Evolutionary conservation across 768 basidiomycete genomes (phyloP).

Genomic region (Termitomyces sp.): DNA sequence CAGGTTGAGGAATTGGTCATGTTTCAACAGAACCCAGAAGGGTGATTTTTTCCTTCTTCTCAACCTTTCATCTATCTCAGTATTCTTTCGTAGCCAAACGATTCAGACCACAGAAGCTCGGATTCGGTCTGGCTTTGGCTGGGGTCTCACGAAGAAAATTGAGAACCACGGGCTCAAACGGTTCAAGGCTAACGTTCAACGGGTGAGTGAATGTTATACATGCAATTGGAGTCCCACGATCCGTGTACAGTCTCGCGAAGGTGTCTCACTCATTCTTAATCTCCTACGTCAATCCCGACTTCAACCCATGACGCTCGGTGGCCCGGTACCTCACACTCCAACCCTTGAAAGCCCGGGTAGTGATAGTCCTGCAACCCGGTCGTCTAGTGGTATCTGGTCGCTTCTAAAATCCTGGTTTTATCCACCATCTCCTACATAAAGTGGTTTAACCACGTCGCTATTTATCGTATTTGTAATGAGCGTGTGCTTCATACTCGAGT

Average conservation of each 20-base stretch:
- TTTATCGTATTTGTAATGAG: slow-evolving; percentile 2
- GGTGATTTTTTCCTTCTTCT: slow-evolving; percentile 41
- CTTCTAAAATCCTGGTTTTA: slow-evolving; percentile 38
- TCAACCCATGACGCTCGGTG: slow-evolving; percentile 47
- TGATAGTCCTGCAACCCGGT: slow-evolving; percentile 1
- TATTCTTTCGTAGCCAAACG: slow-evolving; percentile 51
- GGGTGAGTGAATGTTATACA: slow-evolving; percentile 37
- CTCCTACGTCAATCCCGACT: slow-evolving; percentile 76
- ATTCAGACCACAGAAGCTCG: slow-evolving; percentile 82
- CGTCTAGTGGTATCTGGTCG: slow-evolving; percentile 26
- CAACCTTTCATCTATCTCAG: not conserved
- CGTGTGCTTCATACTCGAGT: not conserved
- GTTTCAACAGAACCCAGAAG: slow-evolving; percentile 61
- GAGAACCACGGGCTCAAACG: slow-evolving; percentile 80
- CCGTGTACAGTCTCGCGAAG: slow-evolving; percentile 68
- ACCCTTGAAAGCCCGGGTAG: slow-evolving; percentile 9
- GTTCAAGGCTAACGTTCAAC: slow-evolving; percentile 85
- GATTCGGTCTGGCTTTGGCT: slow-evolving; percentile 85
- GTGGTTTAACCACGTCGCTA: slow-evolving; percentile 7
- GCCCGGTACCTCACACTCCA: slow-evolving; percentile 17
- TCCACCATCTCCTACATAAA: slow-evolving; percentile 19
- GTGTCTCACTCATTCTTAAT: slow-evolving; percentile 75
- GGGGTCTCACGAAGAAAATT: slow-evolving; percentile 82
- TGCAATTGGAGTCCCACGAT: not conserved
- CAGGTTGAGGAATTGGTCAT: slow-evolving; percentile 80